Evolutionary conservation across 768 basidiomycete genomes (phyloP), one percentile per base, ranked within the genome.

Genomic region (Neoboletus brunneissimus): DNA sequence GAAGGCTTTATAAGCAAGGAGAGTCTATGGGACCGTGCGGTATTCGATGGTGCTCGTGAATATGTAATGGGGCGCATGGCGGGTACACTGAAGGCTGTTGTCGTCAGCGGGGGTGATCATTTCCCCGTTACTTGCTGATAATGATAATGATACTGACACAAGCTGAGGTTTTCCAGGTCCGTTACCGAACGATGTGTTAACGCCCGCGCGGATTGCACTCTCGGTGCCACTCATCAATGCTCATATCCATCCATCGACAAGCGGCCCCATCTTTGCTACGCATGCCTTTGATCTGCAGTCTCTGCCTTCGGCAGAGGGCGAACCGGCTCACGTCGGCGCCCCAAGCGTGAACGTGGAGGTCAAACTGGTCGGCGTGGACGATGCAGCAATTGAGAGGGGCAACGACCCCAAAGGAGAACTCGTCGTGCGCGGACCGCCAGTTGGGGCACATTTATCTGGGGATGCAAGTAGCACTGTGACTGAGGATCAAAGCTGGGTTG

Each of bases 221-320:
- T 91, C 89, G 5, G 75, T 94, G 6, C 91, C 93, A 0, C 65
- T 93, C 25, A 81, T 94, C 49, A 82, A 85, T 66, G 76, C 76
- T 1, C 83, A 79, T 66, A 79, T 76, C 10, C 85, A 87, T 71
- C 80, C 80, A 5, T 72, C 83, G 38, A 85, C 87, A 22, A 77
- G 86, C 2, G 92, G 87, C 4, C 94, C 94, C 0, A 72, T 95
- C 29, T 79, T 94, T 44, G 89, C 90, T 7, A 83, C 90, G 9
- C 89, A 95, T 65, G 85, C 89, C 9, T 81, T 91, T 52, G 94
- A 98, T 68, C 71, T 97, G 25, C 94, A 97, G 72, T 79, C 85
- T 12, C 83, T 92, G 68, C 77, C 81, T 4, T 62, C 69, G 5
- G 68, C 70, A 20, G 62, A 70, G 5, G 56, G 62, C 7, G 71